Evolutionary conservation across 1,284 basidiomycete species (phyloP).

Genomic region (Cystobasidiaceae sp.): DNA sequence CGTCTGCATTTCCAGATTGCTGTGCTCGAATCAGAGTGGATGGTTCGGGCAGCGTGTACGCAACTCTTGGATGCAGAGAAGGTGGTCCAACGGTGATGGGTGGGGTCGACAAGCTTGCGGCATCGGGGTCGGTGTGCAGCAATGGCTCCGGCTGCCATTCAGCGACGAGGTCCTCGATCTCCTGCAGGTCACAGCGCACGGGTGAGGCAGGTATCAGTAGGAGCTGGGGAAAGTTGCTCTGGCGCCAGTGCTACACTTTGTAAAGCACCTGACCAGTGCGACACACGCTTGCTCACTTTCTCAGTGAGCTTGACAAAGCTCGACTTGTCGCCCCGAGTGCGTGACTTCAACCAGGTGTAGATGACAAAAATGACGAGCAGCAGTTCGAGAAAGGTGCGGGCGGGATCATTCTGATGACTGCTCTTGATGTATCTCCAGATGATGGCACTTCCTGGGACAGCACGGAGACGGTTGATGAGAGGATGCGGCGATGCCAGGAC

Average conservation of each 20-base stretch:
- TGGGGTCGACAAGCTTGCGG: conserved; percentile 62
- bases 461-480: conserved; percentile 36
- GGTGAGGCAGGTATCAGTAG: too few species aligned
- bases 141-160: conserved; percentile 92
- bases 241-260: neutral
- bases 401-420: conserved; percentile 56
- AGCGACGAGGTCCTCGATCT: conserved; percentile 92
- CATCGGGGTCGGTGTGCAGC: conserved; percentile 56
- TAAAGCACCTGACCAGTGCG: conserved; percentile 39
- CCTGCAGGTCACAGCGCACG: conserved; percentile 55
- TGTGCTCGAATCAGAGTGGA: conserved; percentile 8
- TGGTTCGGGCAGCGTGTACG: conserved; percentile 60
- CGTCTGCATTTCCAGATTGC: neutral
- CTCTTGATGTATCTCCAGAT: conserved; percentile 48
- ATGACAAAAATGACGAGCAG: conserved; percentile 84
- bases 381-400: conserved; percentile 82
- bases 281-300: conserved; percentile 59
- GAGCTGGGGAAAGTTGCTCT: neutral
- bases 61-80: conserved; percentile 66
- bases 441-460: conserved; percentile 48
- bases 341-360: conserved; percentile 77
- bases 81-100: conserved; percentile 76
- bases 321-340: conserved; percentile 77
- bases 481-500: conserved; percentile 24
- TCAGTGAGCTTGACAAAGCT: conserved; percentile 86